Base-by-base conservation (phyloP, 1,139 yeast species). In the Saccharomyces hybrid region DNA sequence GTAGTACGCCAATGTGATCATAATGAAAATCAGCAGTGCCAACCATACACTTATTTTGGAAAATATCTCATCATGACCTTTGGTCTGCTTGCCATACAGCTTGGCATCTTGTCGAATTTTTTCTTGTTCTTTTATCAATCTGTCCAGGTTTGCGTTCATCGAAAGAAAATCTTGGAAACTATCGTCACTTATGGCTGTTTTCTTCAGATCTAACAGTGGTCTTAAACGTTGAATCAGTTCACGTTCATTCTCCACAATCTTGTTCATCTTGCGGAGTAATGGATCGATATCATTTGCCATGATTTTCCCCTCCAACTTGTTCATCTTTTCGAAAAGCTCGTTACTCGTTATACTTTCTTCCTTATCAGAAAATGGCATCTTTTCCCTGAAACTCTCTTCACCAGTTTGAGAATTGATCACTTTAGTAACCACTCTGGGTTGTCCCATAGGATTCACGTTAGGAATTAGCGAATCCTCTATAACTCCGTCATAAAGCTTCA, bases 381-480 rank as follows among this genome's bases (percentile, higher is more conserved):
- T 52, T 48, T 60, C 64, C 8, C 54, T 57, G 23, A 55, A 49
- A 29, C 58, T 55, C 26, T 54, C 60, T 47, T 58, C 52, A 31
- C 62, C 60, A 2, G 64, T 57, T 9, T 65, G 66, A 13, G 62
- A 50, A 16, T 59, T 58, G 32, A 68, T 58, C 38, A 55, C 57
- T 53, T 68, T 61, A 0, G 65, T 64, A n/a, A 68, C 58, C 57
- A 60, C 46, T 54, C 60, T 56, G 5, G 73, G 71, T 51, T 81
- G 82, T 42, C 72, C 77, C 50, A 75, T 71, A 59, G 79, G 70
- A 31, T 78, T 70, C 0, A 79, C 81, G 60, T 80, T 83, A 58
- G 80, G 83, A 57, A 79, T 82, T 26, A 59, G 71, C 62, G 56
- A 79, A 61, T 82, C 87, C 51, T 70, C 75, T 2, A 83, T 74